A percentile compares a stretch with the other conserved stretches of the same genome.
Evolutionary conservation across 768 basidiomycete species (phyloP).

Genomic region (Boletus edulis): DNA sequence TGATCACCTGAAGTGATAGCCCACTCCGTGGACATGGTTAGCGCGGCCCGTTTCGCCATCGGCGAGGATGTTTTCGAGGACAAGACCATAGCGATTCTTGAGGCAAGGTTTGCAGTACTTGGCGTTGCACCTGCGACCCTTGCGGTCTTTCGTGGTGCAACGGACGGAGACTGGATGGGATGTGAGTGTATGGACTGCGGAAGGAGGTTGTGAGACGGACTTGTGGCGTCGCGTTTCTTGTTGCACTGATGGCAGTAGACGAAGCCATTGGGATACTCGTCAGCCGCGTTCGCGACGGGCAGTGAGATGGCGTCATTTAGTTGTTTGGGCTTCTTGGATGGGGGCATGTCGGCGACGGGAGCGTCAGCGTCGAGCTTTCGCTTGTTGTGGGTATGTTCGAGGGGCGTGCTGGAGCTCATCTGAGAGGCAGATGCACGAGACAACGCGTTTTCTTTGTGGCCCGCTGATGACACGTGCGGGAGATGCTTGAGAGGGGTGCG

Average conservation of each 20-base stretch:
- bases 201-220: slow-evolving; percentile 34
- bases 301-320: slow-evolving; percentile 18
- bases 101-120: slow-evolving; percentile 69
- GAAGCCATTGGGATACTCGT: slow-evolving; percentile 37
- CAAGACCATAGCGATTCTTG: slow-evolving; percentile 58
- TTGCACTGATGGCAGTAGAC: slow-evolving; percentile 74
- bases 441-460: slow-evolving; percentile 45
- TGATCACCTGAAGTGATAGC: slow-evolving; percentile 54
- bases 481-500: slow-evolving; percentile 19
- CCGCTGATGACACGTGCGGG: slow-evolving; percentile 29
- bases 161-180: slow-evolving; percentile 31
- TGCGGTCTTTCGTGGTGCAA: slow-evolving; percentile 36
- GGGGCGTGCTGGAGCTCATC: slow-evolving; percentile 29
- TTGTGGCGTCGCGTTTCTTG: slow-evolving; percentile 51
- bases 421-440: slow-evolving; percentile 36
- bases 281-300: slow-evolving; percentile 17
- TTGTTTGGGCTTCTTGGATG: slow-evolving; percentile 28
- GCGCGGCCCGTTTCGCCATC: slow-evolving; percentile 29
- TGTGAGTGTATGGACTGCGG: slow-evolving; percentile 6
- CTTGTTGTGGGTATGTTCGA: slow-evolving; percentile 39
- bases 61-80: slow-evolving; percentile 42
- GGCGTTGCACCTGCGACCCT: slow-evolving; percentile 45
- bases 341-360: slow-evolving; percentile 15
- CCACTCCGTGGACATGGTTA: slow-evolving; percentile 29
- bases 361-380: slow-evolving; percentile 44